Percentiles rank a stretch among this genome's conserved stretches.
Conservation (phyloP, 2,329 filamentous ascomycete genomes). For the Phialocephala sp. region DNA sequence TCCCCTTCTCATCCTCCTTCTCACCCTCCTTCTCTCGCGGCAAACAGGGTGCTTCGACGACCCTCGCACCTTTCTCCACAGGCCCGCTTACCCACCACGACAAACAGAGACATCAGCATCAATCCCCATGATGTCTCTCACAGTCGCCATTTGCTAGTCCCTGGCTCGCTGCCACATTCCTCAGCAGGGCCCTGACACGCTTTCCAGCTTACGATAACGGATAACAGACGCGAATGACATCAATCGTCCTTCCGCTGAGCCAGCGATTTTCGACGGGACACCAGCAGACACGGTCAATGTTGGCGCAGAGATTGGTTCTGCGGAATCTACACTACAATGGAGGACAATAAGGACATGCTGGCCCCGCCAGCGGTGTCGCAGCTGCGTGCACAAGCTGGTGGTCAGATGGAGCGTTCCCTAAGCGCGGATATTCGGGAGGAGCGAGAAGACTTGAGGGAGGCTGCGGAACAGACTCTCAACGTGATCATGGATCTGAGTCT, state of each 20-base stretch:
- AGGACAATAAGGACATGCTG: constrained; percentile 39
- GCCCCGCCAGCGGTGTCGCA: constrained; percentile 41
- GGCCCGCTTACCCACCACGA: constrained; percentile 26
- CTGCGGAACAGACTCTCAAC: constrained; percentile 94
- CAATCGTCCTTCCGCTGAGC: constrained; percentile 14
- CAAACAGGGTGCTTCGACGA: constrained; percentile 4
- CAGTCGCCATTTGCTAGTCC: constrained; percentile 32
- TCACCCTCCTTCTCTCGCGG: constrained; percentile 8
- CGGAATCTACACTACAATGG: constrained; percentile 35
- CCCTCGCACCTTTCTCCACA: constrained; percentile 14
- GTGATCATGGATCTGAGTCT: constrained; percentile 94
- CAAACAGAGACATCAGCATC: constrained; percentile 40
- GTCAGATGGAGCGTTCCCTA: constrained; percentile 66
- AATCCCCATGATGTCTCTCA: constrained; percentile 39
- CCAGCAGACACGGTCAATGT: constrained; percentile 37
- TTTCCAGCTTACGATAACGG: constrained; percentile 26
- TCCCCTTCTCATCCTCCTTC: constrained; percentile 14
- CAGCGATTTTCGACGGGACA: constrained; percentile 18
- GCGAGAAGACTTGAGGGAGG: constrained; percentile 90
- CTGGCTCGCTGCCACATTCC: constrained; percentile 31
- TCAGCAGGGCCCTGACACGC: constrained; percentile 25
- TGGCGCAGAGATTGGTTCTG: constrained; percentile 33
- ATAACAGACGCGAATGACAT: constrained; percentile 34
- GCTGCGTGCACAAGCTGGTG: constrained; percentile 40
- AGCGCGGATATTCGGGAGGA: constrained; percentile 93